Percentiles rank a stretch among this genome's conserved stretches.
These are phyloP conservation scores for Haberlea rhodopensis DNA, from an alignment of 257 asterid species.

Conservation along the genomic window DNA sequence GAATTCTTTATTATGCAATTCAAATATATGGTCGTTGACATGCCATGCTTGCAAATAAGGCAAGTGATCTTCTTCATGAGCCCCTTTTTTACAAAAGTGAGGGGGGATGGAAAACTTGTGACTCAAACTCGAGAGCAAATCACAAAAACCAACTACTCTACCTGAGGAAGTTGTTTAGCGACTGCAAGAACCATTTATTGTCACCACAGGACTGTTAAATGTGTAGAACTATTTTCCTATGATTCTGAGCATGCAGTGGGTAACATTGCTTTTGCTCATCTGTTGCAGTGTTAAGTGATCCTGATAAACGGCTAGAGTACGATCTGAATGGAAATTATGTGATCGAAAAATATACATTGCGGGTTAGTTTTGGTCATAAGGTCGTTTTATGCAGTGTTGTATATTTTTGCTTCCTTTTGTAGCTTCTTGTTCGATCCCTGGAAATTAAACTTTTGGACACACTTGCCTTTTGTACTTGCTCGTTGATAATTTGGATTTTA, in stretches of 20 bases:
- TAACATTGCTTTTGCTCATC: slow-evolving; percentile 16
- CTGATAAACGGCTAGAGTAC: slow-evolving; percentile 60
- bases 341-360: slow-evolving; percentile 57
- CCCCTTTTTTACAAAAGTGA: too few relatives aligned
- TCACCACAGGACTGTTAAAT: slow-evolving; percentile 5
- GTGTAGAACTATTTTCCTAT: neutral
- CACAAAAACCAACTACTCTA: too few relatives aligned
- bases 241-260: slow-evolving; percentile 12
- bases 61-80: neutral
- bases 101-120: too few relatives aligned
- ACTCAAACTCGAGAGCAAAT: too few relatives aligned
- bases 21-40: slow-evolving; percentile 16
- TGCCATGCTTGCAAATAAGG: slow-evolving; percentile 6
- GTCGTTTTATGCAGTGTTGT: neutral
- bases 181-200: neutral
- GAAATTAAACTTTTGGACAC: slow-evolving; percentile 17
- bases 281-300: slow-evolving; percentile 63
- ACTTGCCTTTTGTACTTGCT: slow-evolving; percentile 19
- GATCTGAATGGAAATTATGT: slow-evolving; percentile 59
- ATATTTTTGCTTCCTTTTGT: neutral
- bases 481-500: slow-evolving; percentile 23
- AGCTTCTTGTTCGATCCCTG: neutral
- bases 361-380: slow-evolving; percentile 36
- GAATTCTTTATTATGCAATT: neutral
- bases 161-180: too few relatives aligned